Evolutionary conservation across 2,329 filamentous ascomycete genomes (phyloP), one percentile per base, ranked within the genome.

Genomic region (Chalaropsis ovoidea): DNA sequence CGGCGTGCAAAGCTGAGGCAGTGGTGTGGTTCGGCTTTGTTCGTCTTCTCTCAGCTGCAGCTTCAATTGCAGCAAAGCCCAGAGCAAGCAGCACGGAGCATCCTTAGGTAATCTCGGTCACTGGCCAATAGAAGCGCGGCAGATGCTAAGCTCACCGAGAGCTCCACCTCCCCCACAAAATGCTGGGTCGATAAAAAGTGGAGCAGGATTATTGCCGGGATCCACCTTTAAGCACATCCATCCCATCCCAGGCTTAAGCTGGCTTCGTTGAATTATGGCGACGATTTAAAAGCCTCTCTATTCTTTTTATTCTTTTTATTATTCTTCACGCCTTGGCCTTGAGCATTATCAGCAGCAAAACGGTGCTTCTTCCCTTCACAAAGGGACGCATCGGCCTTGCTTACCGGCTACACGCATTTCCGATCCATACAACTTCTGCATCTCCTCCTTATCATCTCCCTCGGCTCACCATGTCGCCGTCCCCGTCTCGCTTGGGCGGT

Each of bases 91-190:
- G 3, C 15, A 6, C 10, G 43, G 15, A n/a, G 15, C 19, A 2
- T 49, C 8, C 22, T 62, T 62, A 62, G 39, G 61, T 62, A 62
- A 62, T 45, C 61, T 47, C 61, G 61, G 61, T 62, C 41, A 49
- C 42, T 35, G 13, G 24, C 61, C 61, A 62, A n/a, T 49, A 45
- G 19, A 13, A 15, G 2, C 5, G 1, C n/a, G 27, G 10, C 19
- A 45, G 22, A 47, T 62, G 42, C 24, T 49, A 47, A 35, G 24
- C 61, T 62, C 31, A 62, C 61, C 61, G 61, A 62, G 15, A 49
- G 41, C 19, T n/a, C 24, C 41, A 10, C 42, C 43, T 19, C 61
- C 56, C 56, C 27, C 56, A 60, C 27, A 60, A 35, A 35, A 47
- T 5, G 43, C n/a, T n/a, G 15, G 43, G n/a, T 47, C 43, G n/a